These are phyloP conservation scores for Saitozyma sp. DNA, from an alignment of 768 basidiomycete genomes.

Conservation along the genomic window DNA sequence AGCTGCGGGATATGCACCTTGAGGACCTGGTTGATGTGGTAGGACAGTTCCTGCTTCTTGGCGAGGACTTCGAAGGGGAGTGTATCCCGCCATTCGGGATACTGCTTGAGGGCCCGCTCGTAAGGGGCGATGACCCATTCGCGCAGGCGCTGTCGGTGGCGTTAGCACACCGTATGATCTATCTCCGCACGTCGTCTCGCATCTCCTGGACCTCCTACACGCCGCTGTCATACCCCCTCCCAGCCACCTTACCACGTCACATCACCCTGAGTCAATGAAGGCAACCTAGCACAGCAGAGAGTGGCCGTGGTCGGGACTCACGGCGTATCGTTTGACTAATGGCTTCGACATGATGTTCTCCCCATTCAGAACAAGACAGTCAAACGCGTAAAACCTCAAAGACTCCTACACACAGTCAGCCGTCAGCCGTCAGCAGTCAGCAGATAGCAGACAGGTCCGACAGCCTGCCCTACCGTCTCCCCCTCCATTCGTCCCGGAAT, in stretches of 20 bases:
- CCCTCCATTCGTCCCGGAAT: no score
- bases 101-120: constrained; percentile 65
- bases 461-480: no score
- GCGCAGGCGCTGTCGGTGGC: constrained; percentile 79
- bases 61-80: constrained; percentile 89
- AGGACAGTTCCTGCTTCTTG: constrained; percentile 83
- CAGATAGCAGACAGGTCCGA: no score
- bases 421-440: no score
- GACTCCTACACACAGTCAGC: constrained; percentile 62
- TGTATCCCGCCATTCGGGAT: constrained; percentile 64
- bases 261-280: no score
- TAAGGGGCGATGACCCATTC: constrained; percentile 83
- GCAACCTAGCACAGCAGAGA: no score
- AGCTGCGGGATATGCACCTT: constrained; percentile 75
- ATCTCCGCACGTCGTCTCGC: no score
- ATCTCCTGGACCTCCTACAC: no score
- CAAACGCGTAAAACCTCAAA: constrained; percentile 81
- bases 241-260: no score
- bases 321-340: constrained; percentile 85
- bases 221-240: no score
- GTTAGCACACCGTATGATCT: no score
- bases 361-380: constrained; percentile 82
- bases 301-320: no score
- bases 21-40: constrained; percentile 83
- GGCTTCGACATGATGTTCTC: constrained; percentile 82